Evolutionary conservation across 148 eudicot genomes (phyloP).

Genomic region (Camellia sinensis): DNA sequence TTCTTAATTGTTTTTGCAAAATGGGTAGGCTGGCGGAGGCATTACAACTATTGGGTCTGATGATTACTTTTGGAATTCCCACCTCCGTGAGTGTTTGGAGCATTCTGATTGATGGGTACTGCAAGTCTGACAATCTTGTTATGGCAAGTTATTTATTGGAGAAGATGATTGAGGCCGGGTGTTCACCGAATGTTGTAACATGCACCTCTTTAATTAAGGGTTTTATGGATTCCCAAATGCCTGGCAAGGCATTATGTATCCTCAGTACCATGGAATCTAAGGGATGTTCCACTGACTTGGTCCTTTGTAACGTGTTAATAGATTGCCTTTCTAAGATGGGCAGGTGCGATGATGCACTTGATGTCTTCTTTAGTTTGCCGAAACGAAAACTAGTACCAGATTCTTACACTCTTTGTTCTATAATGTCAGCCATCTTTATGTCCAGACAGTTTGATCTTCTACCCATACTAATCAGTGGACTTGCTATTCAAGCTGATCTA

Average conservation of each 20-base stretch:
- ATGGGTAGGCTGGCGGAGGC: constrained; percentile 33
- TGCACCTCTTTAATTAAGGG: constrained; percentile 48
- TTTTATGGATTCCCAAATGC: constrained; percentile 34
- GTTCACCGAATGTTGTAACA: constrained; percentile 46
- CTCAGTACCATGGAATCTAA: constrained; percentile 38
- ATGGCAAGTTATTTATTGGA: constrained; percentile 36
- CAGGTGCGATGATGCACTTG: constrained; percentile 41
- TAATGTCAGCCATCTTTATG: constrained; percentile 28
- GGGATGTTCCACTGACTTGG: constrained; percentile 42
- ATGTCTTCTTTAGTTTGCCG: constrained; percentile 35
- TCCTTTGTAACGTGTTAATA: constrained; percentile 49
- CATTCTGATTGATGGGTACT: constrained; percentile 45
- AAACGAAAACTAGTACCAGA: constrained; percentile 41
- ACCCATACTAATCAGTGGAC: constrained; percentile 34
- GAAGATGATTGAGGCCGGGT: constrained; percentile 47
- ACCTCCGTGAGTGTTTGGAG: constrained; percentile 38
- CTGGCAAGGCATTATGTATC: constrained; percentile 34
- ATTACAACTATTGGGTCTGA: constrained; percentile 38
- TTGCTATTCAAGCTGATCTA: constrained; percentile 35
- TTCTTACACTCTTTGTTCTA: constrained; percentile 42
- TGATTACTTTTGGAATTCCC: constrained; percentile 36
- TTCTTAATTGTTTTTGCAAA: constrained; percentile 42
- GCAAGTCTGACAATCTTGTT: constrained; percentile 35
- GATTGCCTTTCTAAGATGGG: constrained; percentile 43
- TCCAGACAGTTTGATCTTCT: constrained; percentile 34